Evolutionary conservation across 192 early-diverging fungal species (phyloP).

Genomic region (Lobulomyces angularis): DNA sequence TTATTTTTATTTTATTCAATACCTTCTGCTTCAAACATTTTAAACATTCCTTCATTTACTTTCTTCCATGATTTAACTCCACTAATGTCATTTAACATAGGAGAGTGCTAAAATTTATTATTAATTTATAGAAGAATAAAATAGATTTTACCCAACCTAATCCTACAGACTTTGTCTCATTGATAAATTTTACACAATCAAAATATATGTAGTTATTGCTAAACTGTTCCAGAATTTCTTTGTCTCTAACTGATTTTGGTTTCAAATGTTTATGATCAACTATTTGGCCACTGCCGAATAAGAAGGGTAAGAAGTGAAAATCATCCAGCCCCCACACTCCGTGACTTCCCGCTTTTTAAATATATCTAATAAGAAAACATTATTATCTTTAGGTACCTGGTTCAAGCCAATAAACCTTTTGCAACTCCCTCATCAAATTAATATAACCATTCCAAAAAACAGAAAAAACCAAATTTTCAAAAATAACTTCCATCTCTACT

Average conservation of each 20-base stretch:
- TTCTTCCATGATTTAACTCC: conserved; percentile 80
- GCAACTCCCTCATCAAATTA: conserved; percentile 73
- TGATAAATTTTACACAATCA: conserved; percentile 85
- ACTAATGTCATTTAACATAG: conserved; percentile 88
- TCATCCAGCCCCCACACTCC: conserved; percentile 99
- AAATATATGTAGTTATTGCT: conserved; percentile 92
- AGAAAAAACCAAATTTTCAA: conserved; percentile 18
- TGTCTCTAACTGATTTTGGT: conserved; percentile 88
- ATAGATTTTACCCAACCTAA: not conserved
- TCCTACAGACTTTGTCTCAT: conserved; percentile 42
- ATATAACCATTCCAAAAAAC: conserved; percentile 51
- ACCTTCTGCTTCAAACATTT: conserved; percentile 92
- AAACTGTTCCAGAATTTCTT: conserved; percentile 79
- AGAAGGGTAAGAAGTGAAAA: conserved; percentile 91
- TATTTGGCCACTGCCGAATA: conserved; percentile 51
- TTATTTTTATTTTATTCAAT: too few relatives aligned
- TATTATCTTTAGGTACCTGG: too few relatives aligned
- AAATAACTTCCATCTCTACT: conserved; percentile 63
- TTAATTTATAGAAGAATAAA: conserved; percentile 2
- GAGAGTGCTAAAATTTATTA: conserved; percentile 61
- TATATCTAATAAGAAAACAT: too few relatives aligned
- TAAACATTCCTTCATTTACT: conserved; percentile 80
- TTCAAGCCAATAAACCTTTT: conserved; percentile 88
- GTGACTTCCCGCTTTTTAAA: conserved; percentile 89
- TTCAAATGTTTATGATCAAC: conserved; percentile 75